phyloP scores from a whole-genome alignment of 2,329 filamentous ascomycete species.

The Trichoderma sp. region DNA sequence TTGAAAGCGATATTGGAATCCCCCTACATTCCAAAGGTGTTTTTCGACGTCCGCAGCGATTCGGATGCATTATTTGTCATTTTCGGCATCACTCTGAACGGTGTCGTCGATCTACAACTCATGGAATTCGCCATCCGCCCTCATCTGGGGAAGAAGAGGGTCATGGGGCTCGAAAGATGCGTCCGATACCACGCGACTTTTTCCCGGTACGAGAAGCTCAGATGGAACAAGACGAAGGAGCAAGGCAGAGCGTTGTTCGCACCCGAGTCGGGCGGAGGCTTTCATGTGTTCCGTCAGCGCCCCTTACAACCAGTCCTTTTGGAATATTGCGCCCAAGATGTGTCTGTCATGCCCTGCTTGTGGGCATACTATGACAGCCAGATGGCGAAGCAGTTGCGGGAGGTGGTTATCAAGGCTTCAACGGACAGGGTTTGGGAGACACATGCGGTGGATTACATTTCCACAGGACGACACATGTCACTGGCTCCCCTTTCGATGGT shows the following conservation, averaged over 20 bases:
- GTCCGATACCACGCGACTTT: conserved; percentile 31
- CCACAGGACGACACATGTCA: conserved; percentile 32
- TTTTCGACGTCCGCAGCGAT: conserved; percentile 60
- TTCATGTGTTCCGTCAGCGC: conserved; percentile 47
- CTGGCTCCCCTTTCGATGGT: conserved; percentile 25
- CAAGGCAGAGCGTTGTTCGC: conserved; percentile 39
- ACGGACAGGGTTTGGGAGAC: conserved; percentile 32
- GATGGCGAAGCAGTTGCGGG: conserved; percentile 23
- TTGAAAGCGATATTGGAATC: conserved; percentile 47
- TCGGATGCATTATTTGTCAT: conserved; percentile 53
- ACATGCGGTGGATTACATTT: conserved; percentile 29
- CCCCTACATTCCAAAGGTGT: conserved; percentile 41
- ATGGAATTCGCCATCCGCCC: conserved; percentile 47
- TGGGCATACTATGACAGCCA: conserved; percentile 30
- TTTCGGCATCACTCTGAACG: conserved; percentile 42
- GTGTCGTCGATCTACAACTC: conserved; percentile 54
- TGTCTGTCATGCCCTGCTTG: conserved; percentile 40
- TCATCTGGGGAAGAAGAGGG: background rate
- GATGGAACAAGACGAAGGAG: conserved; percentile 38
- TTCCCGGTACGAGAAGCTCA: conserved; percentile 12
- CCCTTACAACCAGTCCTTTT: conserved; percentile 41
- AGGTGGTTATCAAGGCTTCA: conserved; percentile 29
- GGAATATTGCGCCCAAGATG: conserved; percentile 48
- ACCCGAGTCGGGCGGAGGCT: conserved; percentile 41
- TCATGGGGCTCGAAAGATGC: conserved; percentile 29